Evolutionary conservation across 2,329 filamentous ascomycete species (phyloP).

Genomic region (Xylaria sp.): DNA sequence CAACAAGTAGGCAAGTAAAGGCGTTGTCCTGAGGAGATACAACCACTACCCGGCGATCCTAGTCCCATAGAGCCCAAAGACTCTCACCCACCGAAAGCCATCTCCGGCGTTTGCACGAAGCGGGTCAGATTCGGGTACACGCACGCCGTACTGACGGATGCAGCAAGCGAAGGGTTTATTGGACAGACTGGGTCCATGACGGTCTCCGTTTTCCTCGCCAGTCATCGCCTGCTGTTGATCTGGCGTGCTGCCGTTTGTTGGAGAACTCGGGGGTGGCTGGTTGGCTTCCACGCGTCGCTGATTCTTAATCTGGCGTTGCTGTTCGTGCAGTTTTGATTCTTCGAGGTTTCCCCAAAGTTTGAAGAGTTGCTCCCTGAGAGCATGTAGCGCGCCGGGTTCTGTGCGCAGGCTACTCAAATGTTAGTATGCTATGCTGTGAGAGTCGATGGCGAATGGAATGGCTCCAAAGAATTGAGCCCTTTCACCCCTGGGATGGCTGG

Average conservation of each 20-base stretch:
- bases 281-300: conserved; percentile 25
- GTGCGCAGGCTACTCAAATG: conserved; percentile 46
- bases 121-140: conserved; percentile 37
- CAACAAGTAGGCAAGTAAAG: too few relatives aligned
- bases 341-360: conserved; percentile 82
- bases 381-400: conserved; percentile 43
- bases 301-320: conserved; percentile 24
- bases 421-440: conserved; percentile 4
- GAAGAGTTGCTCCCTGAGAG: conserved; percentile 66
- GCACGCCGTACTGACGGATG: conserved; percentile 64
- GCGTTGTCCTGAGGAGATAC: too few relatives aligned
- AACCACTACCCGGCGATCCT: conserved; percentile 39
- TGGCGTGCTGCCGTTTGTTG: conserved; percentile 22
- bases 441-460: not conserved
- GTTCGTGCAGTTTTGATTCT: conserved; percentile 52
- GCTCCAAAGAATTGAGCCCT: too few relatives aligned
- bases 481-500: too few relatives aligned
- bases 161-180: conserved; percentile 65
- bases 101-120: conserved; percentile 41
- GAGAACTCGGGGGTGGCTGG: conserved; percentile 37
- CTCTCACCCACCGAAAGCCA: conserved; percentile 52
- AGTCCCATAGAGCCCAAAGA: conserved; percentile 62
- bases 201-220: not conserved
- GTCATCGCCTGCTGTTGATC: not conserved
- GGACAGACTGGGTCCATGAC: conserved; percentile 28